Evolutionary conservation across 176 grass and related monocot genomes (phyloP), one percentile per base, ranked within the genome.

Genomic region (Zoysia japonica): DNA sequence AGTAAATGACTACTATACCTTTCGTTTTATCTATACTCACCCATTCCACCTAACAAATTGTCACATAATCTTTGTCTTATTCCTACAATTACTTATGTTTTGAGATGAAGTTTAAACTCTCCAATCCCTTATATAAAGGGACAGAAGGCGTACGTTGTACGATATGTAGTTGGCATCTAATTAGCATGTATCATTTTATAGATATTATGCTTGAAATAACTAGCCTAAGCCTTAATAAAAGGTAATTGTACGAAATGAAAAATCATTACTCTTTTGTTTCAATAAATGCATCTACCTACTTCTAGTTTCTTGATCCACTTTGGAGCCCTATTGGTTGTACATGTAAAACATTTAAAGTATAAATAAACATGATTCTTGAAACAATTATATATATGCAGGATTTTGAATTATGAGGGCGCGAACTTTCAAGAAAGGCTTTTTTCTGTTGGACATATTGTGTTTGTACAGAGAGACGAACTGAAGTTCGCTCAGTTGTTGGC

Each of bases 401-500:
- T 0, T 15, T 13, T 77, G 41, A 41, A 35, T 65, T 52, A 67
- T 37, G 11, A 61, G 2, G 10, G 54, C 51, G 61, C 48, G 20
- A 54, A 41, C 59, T 53, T 66, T 41, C 42, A 42, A 75, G 70
- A 45, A 37, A 6, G 14, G 6, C 14, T 46, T 65, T 57, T 40
- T 15, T 28, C 47, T 16, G 37, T 65, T 75, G 70, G 81, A 76
- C 48, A 76, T 50, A 59, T 67, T 60, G 67, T 61, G 44, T 77
- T 89, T 72, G 44, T 66, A 28, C 28, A 28, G 28, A 28, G 28
- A 28, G 28, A 28, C 28, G 28, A 28, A 28, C 28, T 28, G 28
- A 28, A 28, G 28, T 28, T 28, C 28, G 28, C 28, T 28, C 28
- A 28, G 28, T 28, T 28, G 28, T 28, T 28, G 28, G 28, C 28